phyloP scores from a whole-genome alignment of 352 stramenopile genomes.

The Phytopythium litorale region DNA sequence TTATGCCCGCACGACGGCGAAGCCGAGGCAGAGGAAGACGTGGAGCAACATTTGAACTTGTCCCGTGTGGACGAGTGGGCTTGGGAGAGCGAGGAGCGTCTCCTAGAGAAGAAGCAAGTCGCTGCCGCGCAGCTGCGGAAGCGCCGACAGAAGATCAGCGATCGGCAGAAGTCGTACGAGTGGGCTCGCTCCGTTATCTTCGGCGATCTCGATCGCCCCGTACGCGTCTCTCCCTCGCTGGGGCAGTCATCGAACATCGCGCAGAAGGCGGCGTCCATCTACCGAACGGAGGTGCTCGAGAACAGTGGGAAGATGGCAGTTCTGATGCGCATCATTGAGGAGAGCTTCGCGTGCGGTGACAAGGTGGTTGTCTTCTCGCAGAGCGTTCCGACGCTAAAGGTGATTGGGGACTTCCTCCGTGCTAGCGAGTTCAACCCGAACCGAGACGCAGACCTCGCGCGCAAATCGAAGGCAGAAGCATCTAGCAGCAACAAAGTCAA shows the following conservation, averaged over 20 bases:
- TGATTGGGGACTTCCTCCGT: constrained; percentile 69
- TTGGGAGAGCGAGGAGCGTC: constrained; percentile 65
- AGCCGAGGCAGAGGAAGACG: constrained; percentile 26
- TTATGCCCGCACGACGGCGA: constrained; percentile 37
- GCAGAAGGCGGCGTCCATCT: constrained; percentile 12
- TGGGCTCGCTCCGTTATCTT: constrained; percentile 59
- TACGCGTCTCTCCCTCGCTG: neutral
- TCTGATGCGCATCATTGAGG: constrained; percentile 65
- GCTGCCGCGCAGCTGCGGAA: constrained; percentile 41
- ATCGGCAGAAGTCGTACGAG: constrained; percentile 59
- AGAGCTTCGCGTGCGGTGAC: constrained; percentile 69
- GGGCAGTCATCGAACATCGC: neutral
- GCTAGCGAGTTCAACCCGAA: constrained; percentile 50
- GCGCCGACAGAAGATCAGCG: constrained; percentile 58
- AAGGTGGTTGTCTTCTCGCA: constrained; percentile 90
- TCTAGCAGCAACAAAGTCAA: constrained; percentile 21
- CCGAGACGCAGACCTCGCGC: constrained; percentile 14
- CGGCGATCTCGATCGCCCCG: neutral
- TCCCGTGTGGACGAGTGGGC: constrained; percentile 29
- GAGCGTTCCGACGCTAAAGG: constrained; percentile 79
- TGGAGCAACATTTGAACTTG: constrained; percentile 1
- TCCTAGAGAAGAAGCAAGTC: constrained; percentile 45
- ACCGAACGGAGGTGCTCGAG: constrained; percentile 47
- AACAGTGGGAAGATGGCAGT: constrained; percentile 83
- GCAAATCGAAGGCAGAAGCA: constrained; percentile 14